Base-by-base conservation (phyloP, 2,329 filamentous ascomycete species). In the Cladophialophora exuberans region DNA sequence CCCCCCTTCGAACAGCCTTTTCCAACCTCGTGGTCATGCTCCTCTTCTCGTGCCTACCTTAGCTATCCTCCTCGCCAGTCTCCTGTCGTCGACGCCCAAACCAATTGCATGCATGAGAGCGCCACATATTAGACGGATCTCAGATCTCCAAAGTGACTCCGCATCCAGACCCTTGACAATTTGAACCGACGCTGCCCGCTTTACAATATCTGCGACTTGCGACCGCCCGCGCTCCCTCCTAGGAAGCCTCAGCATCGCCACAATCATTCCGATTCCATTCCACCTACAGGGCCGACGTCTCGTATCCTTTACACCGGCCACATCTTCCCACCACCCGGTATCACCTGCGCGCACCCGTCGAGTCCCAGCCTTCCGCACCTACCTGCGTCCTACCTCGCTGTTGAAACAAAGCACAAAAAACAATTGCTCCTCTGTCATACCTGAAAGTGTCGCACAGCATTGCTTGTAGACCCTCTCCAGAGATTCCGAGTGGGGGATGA, bases 401-500 rank as follows among this genome's bases (percentile, higher is more conserved):
- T 20, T 23, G 33, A 31, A 7, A 25, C 48, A 30, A n/a, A 48
- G 18, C 42, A 30, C 26, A 45, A 49, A 41, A 42, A 53, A 36
- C 31, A 47, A 47, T 43, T 47, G 23, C 46, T 42, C 30, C 53
- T 54, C 43, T 56, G 57, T 60, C 51, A 57, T 53, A 60, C 58
- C 35, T 20, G 3, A 20, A 20, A n/a, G 52, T 6, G 58, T 60
- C 58, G 58, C 51, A 57, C 58, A 25, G 26, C 50, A 15, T 50
- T 25, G 31, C 17, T 57, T 35, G 18, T 41, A 35, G 18, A 46
- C 23, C n/a, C 38, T 45, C 31, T 10, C 41, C 22, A 30, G 35
- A 31, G 25, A 23, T 33, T 25, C 35, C 43, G 47, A 33, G 38
- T 43, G 33, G 36, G 7, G 7, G 41, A 51, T 28, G 7, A n/a